A percentile compares a stretch with the other conserved stretches of the same genome.
Conservation (phyloP, 306 rosid species). For the Abrus precatorius region DNA sequence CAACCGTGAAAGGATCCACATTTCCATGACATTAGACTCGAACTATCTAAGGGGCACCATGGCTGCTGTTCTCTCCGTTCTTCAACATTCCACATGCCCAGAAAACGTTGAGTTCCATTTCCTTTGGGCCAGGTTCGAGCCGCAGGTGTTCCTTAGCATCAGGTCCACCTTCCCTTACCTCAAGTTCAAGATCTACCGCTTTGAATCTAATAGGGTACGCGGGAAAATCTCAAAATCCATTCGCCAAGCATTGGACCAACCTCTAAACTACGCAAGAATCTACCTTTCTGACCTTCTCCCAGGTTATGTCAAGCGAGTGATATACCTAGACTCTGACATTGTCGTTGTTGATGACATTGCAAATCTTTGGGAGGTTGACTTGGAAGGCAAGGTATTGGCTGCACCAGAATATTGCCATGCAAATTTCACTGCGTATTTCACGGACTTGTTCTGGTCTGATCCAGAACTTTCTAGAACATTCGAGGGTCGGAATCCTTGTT, state of each 20-base stretch:
- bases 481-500: constrained; percentile 69
- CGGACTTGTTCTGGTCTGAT: constrained; percentile 73
- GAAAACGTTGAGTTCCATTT: constrained; percentile 81
- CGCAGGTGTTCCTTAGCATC: constrained; percentile 69
- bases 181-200: constrained; percentile 73
- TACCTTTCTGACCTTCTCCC: constrained; percentile 79
- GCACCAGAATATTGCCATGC: constrained; percentile 92
- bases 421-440: constrained; percentile 74
- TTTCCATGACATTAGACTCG: constrained; percentile 86
- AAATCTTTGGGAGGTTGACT: constrained; percentile 78
- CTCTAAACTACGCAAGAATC: constrained; percentile 82
- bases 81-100: constrained; percentile 81
- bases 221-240: constrained; percentile 83
- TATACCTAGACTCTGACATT: constrained; percentile 83
- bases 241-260: constrained; percentile 88
- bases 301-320: constrained; percentile 66
- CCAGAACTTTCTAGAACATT: constrained; percentile 51
- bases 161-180: constrained; percentile 84
- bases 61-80: constrained; percentile 83
- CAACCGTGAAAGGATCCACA: constrained; percentile 63
- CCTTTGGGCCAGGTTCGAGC: constrained; percentile 73
- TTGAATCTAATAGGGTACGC: constrained; percentile 67
- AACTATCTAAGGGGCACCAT: constrained; percentile 86
- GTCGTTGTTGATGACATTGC: constrained; percentile 82
- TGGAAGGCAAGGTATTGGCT: constrained; percentile 78